A percentile compares a stretch with the other conserved stretches of the same genome.
phyloP scores from a whole-genome alignment of 768 basidiomycete genomes.

The Mycena olivaceomarginata region DNA sequence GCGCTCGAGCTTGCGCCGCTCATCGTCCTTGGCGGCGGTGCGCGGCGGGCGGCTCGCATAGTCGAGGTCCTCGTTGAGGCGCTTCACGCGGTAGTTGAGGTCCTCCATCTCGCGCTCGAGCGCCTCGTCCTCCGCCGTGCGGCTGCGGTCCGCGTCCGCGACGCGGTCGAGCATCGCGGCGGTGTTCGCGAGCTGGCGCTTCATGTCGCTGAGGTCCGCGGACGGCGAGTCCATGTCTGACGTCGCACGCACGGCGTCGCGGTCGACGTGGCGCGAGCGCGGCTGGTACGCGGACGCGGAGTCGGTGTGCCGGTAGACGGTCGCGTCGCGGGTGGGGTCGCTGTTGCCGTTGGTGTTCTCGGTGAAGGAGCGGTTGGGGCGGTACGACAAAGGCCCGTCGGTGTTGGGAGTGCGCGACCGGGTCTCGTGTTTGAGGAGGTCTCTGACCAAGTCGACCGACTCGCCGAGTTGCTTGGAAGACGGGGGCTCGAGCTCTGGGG shows the following conservation, averaged over 20 bases:
- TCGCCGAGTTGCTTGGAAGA: conserved; percentile 92
- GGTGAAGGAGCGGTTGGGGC: conserved; percentile 85
- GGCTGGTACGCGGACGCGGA: conserved; percentile 85
- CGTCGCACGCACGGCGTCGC: conserved; percentile 85
- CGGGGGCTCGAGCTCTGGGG: conserved; percentile 92
- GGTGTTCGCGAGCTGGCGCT: conserved; percentile 86
- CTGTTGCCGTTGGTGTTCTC: conserved; percentile 65
- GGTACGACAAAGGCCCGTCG: conserved; percentile 74
- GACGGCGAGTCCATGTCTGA: conserved; percentile 78
- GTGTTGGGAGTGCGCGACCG: conserved; percentile 80
- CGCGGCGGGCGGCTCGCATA: conserved; percentile 87
- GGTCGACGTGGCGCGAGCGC: conserved; percentile 88
- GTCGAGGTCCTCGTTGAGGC: conserved; percentile 94
- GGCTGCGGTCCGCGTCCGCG: conserved; percentile 75
- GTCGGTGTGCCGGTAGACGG: conserved; percentile 91
- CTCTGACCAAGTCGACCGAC: conserved; percentile 93
- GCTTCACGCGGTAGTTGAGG: conserved; percentile 87
- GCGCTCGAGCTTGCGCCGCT: conserved; percentile 90
- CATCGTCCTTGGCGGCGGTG: conserved; percentile 86
- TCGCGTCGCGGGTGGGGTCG: conserved; percentile 87
- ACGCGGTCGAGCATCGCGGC: conserved; percentile 87
- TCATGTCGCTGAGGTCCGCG: conserved; percentile 90
- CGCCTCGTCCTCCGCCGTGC: conserved; percentile 89
- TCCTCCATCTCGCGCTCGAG: conserved; percentile 95
- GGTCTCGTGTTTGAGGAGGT: conserved; percentile 90